Evolutionary conservation across 331 rosid genomes (phyloP).

Genomic region (Prunus yedoensis): DNA sequence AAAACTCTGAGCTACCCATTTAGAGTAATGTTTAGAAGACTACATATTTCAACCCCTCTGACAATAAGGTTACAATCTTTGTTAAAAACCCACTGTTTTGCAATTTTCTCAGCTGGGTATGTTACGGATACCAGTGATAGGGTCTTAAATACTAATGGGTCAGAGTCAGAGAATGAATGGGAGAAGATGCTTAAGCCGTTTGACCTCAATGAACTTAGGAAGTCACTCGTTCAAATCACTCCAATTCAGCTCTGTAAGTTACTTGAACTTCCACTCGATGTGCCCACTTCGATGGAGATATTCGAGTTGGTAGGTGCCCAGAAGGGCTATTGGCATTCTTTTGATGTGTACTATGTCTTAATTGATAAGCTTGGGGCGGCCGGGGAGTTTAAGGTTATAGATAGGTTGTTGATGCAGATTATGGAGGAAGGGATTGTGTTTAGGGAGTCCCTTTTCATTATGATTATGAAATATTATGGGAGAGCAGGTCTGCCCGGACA

Average conservation of each 20-base stretch:
- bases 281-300: slow-evolving; percentile 66
- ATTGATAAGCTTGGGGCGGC: slow-evolving; percentile 76
- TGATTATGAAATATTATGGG: slow-evolving; percentile 71
- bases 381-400: slow-evolving; percentile 66
- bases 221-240: slow-evolving; percentile 48
- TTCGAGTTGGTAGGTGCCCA: slow-evolving; percentile 67
- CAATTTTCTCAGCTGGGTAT: slow-evolving; percentile 34
- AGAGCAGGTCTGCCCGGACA: slow-evolving; percentile 81
- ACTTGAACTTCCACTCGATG: slow-evolving; percentile 73
- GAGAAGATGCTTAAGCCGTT: slow-evolving; percentile 75
- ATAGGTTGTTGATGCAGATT: slow-evolving; percentile 69
- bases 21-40: slow-evolving; percentile 41
- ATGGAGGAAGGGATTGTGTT: slow-evolving; percentile 62
- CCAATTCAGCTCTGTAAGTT: slow-evolving; percentile 72
- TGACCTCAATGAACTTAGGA: slow-evolving; percentile 65
- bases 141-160: slow-evolving; percentile 17
- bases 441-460: slow-evolving; percentile 69
- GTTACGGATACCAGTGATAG: slow-evolving; percentile 9
- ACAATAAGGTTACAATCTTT: slow-evolving; percentile 30
- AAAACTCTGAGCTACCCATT: neutral
- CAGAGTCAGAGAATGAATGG: slow-evolving; percentile 74
- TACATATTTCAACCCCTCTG: slow-evolving; percentile 20
- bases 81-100: slow-evolving; percentile 35
- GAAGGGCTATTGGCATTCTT: slow-evolving; percentile 70
- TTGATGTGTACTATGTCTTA: slow-evolving; percentile 54